Evolutionary conservation across 257 asterid species (phyloP).

Genomic region (Fraxinus pennsylvanica): DNA sequence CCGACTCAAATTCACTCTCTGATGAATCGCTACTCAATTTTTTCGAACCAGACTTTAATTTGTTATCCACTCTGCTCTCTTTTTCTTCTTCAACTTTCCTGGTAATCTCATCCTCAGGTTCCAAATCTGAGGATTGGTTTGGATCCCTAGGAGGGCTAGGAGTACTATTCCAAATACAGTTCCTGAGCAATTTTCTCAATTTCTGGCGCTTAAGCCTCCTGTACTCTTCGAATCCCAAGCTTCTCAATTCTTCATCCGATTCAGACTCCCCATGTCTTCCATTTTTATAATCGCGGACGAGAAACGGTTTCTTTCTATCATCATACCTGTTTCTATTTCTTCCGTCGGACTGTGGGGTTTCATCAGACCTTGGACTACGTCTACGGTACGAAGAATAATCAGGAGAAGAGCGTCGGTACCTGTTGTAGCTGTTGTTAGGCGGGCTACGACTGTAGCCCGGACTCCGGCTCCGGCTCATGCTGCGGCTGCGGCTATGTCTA

Average conservation of each 20-base stretch:
- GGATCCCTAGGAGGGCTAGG: conserved; percentile 93
- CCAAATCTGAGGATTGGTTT: conserved; percentile 47
- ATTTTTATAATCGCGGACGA: conserved; percentile 61
- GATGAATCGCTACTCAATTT: conserved; percentile 3
- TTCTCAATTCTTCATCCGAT: conserved; percentile 83
- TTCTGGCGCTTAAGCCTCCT: conserved; percentile 82
- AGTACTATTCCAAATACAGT: conserved; percentile 71
- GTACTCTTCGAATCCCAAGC: conserved; percentile 62
- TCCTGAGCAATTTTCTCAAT: conserved; percentile 55
- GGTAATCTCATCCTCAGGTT: conserved; percentile 43
- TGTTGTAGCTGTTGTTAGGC: conserved; percentile 25
- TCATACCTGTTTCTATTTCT: conserved; percentile 32
- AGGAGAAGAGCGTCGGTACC: conserved; percentile 69
- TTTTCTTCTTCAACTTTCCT: conserved; percentile 33
- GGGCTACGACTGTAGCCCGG: conserved; percentile 58
- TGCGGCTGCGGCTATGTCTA: conserved; percentile 25
- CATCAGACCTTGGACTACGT: conserved; percentile 30
- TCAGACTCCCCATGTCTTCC: conserved; percentile 49
- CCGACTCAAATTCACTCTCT: conserved; percentile 39
- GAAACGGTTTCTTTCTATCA: conserved; percentile 42
- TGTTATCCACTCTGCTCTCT: conserved; percentile 19
- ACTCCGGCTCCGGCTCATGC: conserved; percentile 36
- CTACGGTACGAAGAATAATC: conserved; percentile 54
- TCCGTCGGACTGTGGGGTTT: conserved; percentile 28
- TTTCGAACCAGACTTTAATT: conserved; percentile 28